Conservation (phyloP, 2,329 filamentous ascomycete species). For the Phialocephala subalpina region DNA sequence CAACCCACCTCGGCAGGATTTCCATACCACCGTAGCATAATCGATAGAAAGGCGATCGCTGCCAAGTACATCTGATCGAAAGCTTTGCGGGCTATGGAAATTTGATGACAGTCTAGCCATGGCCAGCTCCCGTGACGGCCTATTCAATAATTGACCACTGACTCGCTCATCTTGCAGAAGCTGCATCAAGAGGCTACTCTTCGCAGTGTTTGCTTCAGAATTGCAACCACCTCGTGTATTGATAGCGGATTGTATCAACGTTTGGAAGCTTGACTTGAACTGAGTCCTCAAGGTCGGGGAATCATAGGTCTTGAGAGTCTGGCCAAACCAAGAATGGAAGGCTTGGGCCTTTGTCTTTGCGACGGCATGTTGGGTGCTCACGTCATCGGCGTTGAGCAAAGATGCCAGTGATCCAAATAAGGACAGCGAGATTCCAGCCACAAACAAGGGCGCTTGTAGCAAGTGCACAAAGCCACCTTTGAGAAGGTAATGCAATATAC, state of each 20-base stretch:
- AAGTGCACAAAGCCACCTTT: conserved; percentile 72
- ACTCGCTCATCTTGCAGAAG: conserved; percentile 78
- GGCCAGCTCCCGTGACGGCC: conserved; percentile 74
- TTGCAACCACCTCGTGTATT: conserved; percentile 74
- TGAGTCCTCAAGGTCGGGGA: conserved; percentile 49
- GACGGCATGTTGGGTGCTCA: conserved; percentile 81
- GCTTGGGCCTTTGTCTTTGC: conserved; percentile 78
- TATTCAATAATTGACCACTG: conserved; percentile 70
- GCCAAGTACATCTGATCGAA: conserved; percentile 72
- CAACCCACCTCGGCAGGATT: conserved; percentile 68
- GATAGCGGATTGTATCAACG: conserved; percentile 74
- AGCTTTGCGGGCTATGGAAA: conserved; percentile 69
- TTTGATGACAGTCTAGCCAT: conserved; percentile 77
- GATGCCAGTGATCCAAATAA: conserved; percentile 80
- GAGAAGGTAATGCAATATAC: conserved; percentile 85
- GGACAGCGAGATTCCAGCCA: conserved; percentile 82
- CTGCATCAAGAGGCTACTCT: conserved; percentile 80
- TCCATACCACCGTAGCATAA: conserved; percentile 76
- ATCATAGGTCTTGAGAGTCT: conserved; percentile 70
- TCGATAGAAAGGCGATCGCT: conserved; percentile 69
- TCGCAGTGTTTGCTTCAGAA: conserved; percentile 72
- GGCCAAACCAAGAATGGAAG: conserved; percentile 82
- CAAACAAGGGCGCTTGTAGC: conserved; percentile 71
- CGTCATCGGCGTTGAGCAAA: conserved; percentile 80
- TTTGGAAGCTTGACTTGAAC: conserved; percentile 65